Base-by-base conservation (phyloP, 106 monocot genomes). In the Dendrobium nobile region DNA sequence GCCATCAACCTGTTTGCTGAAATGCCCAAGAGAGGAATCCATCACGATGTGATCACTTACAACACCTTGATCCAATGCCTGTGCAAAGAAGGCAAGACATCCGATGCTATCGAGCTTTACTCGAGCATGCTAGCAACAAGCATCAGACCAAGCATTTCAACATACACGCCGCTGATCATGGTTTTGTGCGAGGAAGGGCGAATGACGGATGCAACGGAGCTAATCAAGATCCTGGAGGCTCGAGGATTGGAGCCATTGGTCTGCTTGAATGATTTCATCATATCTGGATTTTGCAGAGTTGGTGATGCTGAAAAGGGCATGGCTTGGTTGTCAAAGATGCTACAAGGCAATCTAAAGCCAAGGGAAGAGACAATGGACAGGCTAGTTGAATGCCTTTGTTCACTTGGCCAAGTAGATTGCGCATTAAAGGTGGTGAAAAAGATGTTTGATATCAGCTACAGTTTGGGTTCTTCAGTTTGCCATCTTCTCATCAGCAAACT, bases 11-110 rank as follows among this genome's bases (percentile, higher is more conserved):
- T 84, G 77, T 88, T 88, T 54, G 77, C 86, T 40, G 72, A 83
- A 77, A 90, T 90, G 88, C 70, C 59, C 2, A 47, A 28, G 3
- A 88, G 79, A 65, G 83, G 88, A 17, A 82, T 90, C 28, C 18
- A 72, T 65, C 83, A 40, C 18, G 90, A 92, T 77, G 64, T 85
- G 18, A 81, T 90, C 43, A 88, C 92, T 2, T 90, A 88, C 75
- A 90, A 87, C 81, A 85, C 83, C 9, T 20, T 92, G 79, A 90
- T 92, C 59, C 82, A 86, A 19, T 88, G 88, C 17, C 83, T 90
- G 19, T 92, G 92, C 84, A 84, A 82, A 40, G 67, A 17, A 9
- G 79, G 89, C 54, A 81, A 64, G 79, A 80, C 51, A n/a, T 18
- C 7, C 6, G 77, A 90, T 17, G 92, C 88, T 0, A 79, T 82